A percentile compares a stretch with the other conserved stretches of the same genome.
phyloP scores from a whole-genome alignment of 1,284 basidiomycete species.

The Trichosporon sp. region DNA sequence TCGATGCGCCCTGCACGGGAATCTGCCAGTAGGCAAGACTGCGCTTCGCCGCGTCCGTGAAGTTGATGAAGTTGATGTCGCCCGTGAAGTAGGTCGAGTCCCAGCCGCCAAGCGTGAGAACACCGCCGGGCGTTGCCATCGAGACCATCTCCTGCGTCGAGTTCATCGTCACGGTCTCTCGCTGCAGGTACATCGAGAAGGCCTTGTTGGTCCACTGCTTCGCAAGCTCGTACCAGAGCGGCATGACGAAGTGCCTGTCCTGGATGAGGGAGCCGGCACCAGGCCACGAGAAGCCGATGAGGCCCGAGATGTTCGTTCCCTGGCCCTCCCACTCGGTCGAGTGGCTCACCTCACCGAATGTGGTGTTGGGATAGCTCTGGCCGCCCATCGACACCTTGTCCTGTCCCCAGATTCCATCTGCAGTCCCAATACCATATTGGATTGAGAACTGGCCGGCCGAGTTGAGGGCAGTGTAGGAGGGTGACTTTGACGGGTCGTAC shows the following conservation, averaged over 20 bases:
- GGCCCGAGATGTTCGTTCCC: slow-evolving; percentile 44
- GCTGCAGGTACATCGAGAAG: slow-evolving; percentile 18
- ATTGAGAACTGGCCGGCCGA: slow-evolving; percentile 12
- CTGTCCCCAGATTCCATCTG: background rate
- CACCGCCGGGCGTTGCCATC: slow-evolving; percentile 60
- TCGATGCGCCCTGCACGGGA: background rate
- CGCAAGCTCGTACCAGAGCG: slow-evolving; percentile 3
- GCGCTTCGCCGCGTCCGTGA: slow-evolving; percentile 23
- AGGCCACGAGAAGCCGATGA: slow-evolving; percentile 52
- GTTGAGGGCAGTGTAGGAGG: slow-evolving; percentile 32
- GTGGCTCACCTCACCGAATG: slow-evolving; percentile 3
- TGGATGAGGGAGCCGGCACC: slow-evolving; percentile 29
- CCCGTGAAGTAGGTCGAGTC: slow-evolving; percentile 66
- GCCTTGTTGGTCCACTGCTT: slow-evolving; percentile 3
- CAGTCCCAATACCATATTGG: slow-evolving; percentile 1
- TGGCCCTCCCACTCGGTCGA: background rate
- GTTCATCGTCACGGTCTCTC: slow-evolving; percentile 52
- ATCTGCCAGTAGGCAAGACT: background rate
- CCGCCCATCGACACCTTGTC: slow-evolving; percentile 2
- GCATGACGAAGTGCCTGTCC: background rate
- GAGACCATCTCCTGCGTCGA: slow-evolving; percentile 49
- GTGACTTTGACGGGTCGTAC: slow-evolving; percentile 14
- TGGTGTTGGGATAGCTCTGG: background rate
- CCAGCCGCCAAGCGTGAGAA: slow-evolving; percentile 57
- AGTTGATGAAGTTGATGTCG: slow-evolving; percentile 65